Conservation (phyloP, 495 filamentous ascomycete species). For the Saxophila tyrrhenica region DNA sequence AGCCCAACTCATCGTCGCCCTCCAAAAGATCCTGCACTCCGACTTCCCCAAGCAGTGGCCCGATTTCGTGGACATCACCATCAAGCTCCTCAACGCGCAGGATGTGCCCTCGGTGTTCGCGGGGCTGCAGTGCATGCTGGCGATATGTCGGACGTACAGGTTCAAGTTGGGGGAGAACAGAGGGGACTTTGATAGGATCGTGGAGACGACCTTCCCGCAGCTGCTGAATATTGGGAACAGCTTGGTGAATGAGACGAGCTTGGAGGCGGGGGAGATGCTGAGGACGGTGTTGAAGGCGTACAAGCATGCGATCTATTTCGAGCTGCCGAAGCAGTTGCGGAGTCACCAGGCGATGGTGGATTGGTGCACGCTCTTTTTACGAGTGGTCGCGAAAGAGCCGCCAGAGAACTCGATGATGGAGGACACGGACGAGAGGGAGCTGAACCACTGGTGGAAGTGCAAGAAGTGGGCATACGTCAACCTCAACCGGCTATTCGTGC, state of each 20-base stretch:
- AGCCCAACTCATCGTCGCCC: constrained; percentile 78
- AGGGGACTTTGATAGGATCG: constrained; percentile 84
- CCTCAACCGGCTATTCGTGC: constrained; percentile 86
- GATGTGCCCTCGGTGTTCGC: constrained; percentile 80
- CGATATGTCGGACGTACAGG: constrained; percentile 84
- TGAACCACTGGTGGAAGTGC: constrained; percentile 97
- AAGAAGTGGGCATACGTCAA: constrained; percentile 99
- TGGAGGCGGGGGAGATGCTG: constrained; percentile 94
- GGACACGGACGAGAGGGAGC: constrained; percentile 75
- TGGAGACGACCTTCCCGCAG: constrained; percentile 83
- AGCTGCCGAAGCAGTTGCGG: constrained; percentile 65
- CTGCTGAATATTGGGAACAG: constrained; percentile 74
- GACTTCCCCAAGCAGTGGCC: constrained; percentile 96
- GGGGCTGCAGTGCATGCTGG: constrained; percentile 84
- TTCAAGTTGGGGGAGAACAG: constrained; percentile 80
- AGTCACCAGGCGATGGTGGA: constrained; percentile 73
- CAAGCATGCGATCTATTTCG: constrained; percentile 96
- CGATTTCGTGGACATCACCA: constrained; percentile 76
- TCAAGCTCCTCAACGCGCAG: constrained; percentile 72
- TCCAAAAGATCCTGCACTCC: constrained; percentile 89
- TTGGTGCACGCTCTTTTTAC: constrained; percentile 90
- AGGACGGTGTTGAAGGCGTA: constrained; percentile 88
- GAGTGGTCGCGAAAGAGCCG: constrained; percentile 73
- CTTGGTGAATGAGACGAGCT: constrained; percentile 76
- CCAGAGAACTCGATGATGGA: constrained; percentile 69